Percentiles rank a stretch among this genome's conserved stretches.
phyloP scores from a whole-genome alignment of 805 yeast species.

The Lipomyces yamadae region DNA sequence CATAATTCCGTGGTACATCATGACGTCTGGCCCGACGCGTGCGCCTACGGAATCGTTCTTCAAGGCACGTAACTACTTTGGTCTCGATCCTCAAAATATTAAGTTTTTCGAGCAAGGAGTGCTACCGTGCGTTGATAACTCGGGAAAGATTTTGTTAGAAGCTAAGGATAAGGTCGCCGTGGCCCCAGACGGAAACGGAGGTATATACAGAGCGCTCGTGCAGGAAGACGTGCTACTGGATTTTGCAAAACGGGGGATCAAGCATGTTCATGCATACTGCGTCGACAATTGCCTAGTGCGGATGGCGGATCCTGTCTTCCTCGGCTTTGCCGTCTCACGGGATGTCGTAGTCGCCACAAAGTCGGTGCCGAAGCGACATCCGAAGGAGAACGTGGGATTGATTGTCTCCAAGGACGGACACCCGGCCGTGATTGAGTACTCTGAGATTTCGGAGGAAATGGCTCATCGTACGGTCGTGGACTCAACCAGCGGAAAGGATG shows the following conservation, averaged over 20 bases:
- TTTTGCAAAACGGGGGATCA: conserved; percentile 66
- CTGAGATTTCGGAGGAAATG: conserved; percentile 80
- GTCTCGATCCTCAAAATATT: conserved; percentile 63
- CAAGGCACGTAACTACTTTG: conserved; percentile 65
- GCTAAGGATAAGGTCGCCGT: conserved; percentile 63
- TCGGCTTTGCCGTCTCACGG: conserved; percentile 80
- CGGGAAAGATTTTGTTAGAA: conserved; percentile 75
- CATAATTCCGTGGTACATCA: conserved; percentile 80
- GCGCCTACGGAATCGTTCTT: conserved; percentile 75
- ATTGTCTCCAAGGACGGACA: conserved; percentile 64
- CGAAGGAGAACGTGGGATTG: conserved; percentile 87
- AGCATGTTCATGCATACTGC: conserved; percentile 95
- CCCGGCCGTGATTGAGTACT: conserved; percentile 94
- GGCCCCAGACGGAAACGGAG: conserved; percentile 99
- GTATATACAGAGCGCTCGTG: conserved; percentile 81
- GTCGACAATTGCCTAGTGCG: conserved; percentile 92
- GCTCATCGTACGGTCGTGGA: conserved; percentile 64
- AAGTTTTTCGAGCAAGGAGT: conserved; percentile 93
- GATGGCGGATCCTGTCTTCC: conserved; percentile 88
- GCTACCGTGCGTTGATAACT: conserved; percentile 79
- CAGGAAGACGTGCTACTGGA: conserved; percentile 70
- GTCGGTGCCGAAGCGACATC: conserved; percentile 89
- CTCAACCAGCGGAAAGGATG: conserved; percentile 47
- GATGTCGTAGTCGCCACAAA: conserved; percentile 82
- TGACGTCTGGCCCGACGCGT: conserved; percentile 93